These are phyloP conservation scores for Yamadazyma akitaensis DNA, from an alignment of 805 yeast genomes.

Conservation along the genomic window DNA sequence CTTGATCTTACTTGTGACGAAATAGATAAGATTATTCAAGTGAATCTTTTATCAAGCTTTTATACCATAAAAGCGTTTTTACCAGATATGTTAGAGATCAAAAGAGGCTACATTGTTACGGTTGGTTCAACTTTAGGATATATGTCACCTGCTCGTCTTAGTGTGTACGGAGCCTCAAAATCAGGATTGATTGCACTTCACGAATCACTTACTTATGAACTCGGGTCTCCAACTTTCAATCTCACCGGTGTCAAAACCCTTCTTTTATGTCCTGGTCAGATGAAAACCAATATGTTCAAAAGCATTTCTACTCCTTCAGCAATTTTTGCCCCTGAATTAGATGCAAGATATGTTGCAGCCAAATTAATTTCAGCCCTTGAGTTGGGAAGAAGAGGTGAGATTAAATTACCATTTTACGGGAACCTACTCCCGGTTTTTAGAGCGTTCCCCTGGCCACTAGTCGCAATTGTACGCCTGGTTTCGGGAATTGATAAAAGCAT, in stretches of 20 bases:
- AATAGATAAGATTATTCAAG: conserved; percentile 58
- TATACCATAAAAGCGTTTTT: conserved; percentile 66
- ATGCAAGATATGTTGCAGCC: conserved; percentile 62
- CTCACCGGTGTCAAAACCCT: conserved; percentile 63
- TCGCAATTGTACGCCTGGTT: conserved; percentile 47
- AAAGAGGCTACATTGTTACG: conserved; percentile 75
- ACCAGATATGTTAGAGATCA: conserved; percentile 61
- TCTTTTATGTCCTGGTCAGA: conserved; percentile 84
- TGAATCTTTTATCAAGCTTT: conserved; percentile 70
- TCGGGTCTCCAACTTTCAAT: conserved; percentile 49
- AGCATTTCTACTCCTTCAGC: conserved; percentile 72
- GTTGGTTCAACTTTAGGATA: conserved; percentile 84
- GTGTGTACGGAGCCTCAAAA: conserved; percentile 87
- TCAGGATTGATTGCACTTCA: conserved; percentile 83
- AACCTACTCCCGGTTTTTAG: conserved; percentile 69
- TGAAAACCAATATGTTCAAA: conserved; percentile 70
- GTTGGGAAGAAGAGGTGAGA: conserved; percentile 62
- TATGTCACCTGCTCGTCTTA: conserved; percentile 76
- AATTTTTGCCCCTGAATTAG: conserved; percentile 77
- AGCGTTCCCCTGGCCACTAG: conserved; percentile 69
- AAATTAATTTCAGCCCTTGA: conserved; percentile 54
- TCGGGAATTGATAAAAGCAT: conserved; percentile 67
- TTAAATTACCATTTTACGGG: conserved; percentile 75
- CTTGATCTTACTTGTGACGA: conserved; percentile 53
- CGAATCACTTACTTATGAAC: conserved; percentile 71